Base-by-base conservation (phyloP, 306 rosid species). In the Prunus campanulata region DNA sequence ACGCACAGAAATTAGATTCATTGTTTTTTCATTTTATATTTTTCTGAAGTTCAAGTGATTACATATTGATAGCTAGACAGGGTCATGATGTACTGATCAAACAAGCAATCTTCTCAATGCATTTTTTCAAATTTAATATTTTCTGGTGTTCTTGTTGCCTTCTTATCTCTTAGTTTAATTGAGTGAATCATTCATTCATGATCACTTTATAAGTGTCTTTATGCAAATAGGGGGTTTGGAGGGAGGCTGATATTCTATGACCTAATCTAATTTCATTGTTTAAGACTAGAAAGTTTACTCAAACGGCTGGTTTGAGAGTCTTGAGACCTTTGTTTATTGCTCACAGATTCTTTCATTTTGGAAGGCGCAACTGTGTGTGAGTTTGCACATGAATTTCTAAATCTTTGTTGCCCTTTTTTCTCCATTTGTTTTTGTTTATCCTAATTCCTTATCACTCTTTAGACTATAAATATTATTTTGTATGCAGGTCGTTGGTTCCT, bases 1-100 rank as follows among this genome's bases (percentile, higher is more conserved):
- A 52, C 66, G 52, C 47, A 75, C 68, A 51, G 70, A 62, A 62
- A 68, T 66, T 74, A 75, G 68, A 68, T 80, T 75, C 51, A 68
- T 80, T 80, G 9, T 44, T 75, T 63, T 52, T 20, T 15, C 25
- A 5, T 18, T 71, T 14, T 6, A 11, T 11, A 44, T n/a, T 5
- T 24, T 9, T 68, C 32, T 61, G 3, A 20, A 51, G 54, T 66
- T 75, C 50, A 65, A 11, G 72, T 57, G 60, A 52, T 68, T 68
- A 56, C 68, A 55, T 30, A 74, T 69, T 35, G 67, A 48, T 66
- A 47, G 47, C 59, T 19, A 74, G 56, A 68, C 18, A 48, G 16
- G 60, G 20, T 68, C 74, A 59, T 46, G 35, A 46, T 80, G 76
- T 62, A 70, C 29, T 50, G 2, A 27, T 16, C 20, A 49, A 69